These are phyloP conservation scores for Ogataea corticis DNA, from an alignment of 805 yeast species.

Conservation along the genomic window DNA sequence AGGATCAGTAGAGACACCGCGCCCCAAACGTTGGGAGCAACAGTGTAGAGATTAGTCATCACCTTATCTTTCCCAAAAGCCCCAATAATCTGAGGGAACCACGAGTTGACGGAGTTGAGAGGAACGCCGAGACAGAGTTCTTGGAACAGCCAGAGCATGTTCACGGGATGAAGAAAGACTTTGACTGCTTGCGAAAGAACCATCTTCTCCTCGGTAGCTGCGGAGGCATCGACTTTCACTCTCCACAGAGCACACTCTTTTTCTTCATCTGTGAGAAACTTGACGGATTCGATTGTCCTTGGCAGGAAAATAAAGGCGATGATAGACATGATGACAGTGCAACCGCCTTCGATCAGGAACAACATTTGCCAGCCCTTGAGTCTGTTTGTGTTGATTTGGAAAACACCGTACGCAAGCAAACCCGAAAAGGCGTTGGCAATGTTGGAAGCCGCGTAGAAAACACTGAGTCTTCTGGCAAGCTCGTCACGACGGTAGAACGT, in stretches of 20 bases:
- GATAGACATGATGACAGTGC: constrained; percentile 38
- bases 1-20: constrained; percentile 42
- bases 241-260: constrained; percentile 39
- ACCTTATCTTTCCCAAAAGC: constrained; percentile 41
- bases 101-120: constrained; percentile 44
- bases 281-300: constrained; percentile 36
- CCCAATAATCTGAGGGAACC: constrained; percentile 47
- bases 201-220: constrained; percentile 30
- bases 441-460: constrained; percentile 37
- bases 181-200: constrained; percentile 42
- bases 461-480: constrained; percentile 37
- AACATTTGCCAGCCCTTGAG: constrained; percentile 50
- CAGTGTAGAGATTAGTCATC: constrained; percentile 42
- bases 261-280: constrained; percentile 42
- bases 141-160: constrained; percentile 43
- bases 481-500: constrained; percentile 40
- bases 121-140: constrained; percentile 50
- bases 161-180: constrained; percentile 46
- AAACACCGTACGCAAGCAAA: constrained; percentile 34
- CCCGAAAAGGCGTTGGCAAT: constrained; percentile 39
- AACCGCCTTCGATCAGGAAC: constrained; percentile 47
- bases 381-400: constrained; percentile 39
- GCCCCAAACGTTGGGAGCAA: constrained; percentile 49
- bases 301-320: constrained; percentile 39
- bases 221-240: constrained; percentile 40